Evolutionary conservation across 805 yeast species (phyloP).

Genomic region (Sungouiella thailandica): DNA sequence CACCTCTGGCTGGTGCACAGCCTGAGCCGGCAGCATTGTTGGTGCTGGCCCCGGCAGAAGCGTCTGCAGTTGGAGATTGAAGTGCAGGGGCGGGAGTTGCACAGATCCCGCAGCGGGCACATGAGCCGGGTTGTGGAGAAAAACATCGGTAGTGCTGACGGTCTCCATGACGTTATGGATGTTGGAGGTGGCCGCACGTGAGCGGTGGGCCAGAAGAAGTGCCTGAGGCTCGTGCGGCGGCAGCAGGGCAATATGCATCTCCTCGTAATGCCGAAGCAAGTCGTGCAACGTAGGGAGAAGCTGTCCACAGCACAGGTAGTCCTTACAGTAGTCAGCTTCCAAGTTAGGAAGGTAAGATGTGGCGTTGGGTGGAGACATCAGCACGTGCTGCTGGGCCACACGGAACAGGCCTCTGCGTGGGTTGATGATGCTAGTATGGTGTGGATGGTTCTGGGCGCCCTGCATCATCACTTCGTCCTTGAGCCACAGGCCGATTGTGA

Average conservation of each 20-base stretch:
- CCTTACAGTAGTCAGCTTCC: constrained; percentile 95
- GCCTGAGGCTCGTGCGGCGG: constrained; percentile 31
- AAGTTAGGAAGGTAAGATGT: constrained; percentile 85
- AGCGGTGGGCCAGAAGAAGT: constrained; percentile 25
- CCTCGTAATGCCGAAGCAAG: constrained; percentile 89
- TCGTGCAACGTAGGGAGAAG: constrained; percentile 91
- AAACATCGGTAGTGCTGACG: constrained; percentile 90
- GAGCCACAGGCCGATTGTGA: constrained; percentile 92
- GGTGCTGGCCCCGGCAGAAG: constrained; percentile 14
- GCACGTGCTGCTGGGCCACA: constrained; percentile 16
- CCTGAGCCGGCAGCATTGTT: constrained; percentile 14
- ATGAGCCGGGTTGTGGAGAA: constrained; percentile 46
- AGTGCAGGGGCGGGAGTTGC: constrained; percentile 17
- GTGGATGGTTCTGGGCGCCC: constrained; percentile 11
- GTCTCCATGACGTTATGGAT: constrained; percentile 72
- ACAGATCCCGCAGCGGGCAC: constrained; percentile 10
- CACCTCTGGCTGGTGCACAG: constrained; percentile 8
- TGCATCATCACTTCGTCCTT: constrained; percentile 84
- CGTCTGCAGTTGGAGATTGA: constrained; percentile 21
- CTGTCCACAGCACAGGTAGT: constrained; percentile 94
- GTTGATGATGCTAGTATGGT: constrained; percentile 23
- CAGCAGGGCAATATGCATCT: constrained; percentile 74
- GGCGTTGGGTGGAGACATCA: constrained; percentile 57
- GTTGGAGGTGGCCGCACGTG: constrained; percentile 33
- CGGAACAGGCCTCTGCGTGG: constrained; percentile 38